Evolutionary conservation across 2,329 filamentous ascomycete species (phyloP).

Genomic region (Paecilomyces sp.): DNA sequence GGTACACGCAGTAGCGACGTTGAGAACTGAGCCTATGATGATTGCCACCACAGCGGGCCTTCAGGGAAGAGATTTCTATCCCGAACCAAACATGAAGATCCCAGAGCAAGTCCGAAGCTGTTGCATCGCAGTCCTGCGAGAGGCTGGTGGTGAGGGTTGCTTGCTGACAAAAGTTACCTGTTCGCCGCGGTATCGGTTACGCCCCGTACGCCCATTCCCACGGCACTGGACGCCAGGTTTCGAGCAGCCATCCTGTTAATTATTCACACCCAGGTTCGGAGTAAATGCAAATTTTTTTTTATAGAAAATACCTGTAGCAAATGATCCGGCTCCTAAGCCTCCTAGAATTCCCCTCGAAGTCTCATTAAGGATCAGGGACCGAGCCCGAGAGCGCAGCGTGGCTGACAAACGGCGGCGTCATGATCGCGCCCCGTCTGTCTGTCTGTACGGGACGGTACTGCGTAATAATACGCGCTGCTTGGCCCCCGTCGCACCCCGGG

Average conservation of each 20-base stretch:
- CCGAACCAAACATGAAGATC: background rate
- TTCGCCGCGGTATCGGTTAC: background rate
- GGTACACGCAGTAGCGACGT: background rate
- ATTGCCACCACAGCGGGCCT: background rate
- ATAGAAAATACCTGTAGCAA: background rate
- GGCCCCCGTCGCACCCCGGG: background rate
- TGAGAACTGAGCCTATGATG: background rate
- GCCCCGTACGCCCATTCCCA: background rate
- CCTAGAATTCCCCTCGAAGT: background rate
- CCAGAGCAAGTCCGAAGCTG: background rate
- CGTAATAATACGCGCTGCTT: background rate
- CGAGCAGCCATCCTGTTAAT: background rate
- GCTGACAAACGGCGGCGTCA: background rate
- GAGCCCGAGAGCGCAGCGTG: background rate
- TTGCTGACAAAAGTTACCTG: conserved; percentile 22
- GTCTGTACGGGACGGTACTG: conserved; percentile 8
- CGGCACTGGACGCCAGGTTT: background rate
- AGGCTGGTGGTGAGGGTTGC: conserved; percentile 33
- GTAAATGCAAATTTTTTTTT: background rate
- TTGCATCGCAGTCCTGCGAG: conserved; percentile 8
- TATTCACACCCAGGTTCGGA: background rate
- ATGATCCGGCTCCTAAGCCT: background rate
- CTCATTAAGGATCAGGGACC: background rate
- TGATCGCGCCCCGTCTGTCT: background rate
- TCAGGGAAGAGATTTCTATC: background rate